A percentile compares a stretch with the other conserved stretches of the same genome.
Evolutionary conservation across 2,329 filamentous ascomycete genomes (phyloP).

Genomic region (Furcasterigmium furcatum): DNA sequence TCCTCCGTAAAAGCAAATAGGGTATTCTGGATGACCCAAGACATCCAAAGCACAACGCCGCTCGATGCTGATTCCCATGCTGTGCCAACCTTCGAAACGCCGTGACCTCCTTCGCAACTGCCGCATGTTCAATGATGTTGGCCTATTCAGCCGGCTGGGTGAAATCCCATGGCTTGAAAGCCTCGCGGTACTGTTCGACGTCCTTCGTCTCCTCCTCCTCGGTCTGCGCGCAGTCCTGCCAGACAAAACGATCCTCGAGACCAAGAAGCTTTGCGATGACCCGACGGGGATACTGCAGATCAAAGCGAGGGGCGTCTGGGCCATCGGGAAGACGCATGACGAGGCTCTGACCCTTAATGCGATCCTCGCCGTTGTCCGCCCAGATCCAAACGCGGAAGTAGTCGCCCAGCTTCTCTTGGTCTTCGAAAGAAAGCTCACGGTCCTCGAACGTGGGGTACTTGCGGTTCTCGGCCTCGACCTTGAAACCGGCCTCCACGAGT

Average conservation of each 20-base stretch:
- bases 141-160: slow-evolving; percentile 30
- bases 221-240: slow-evolving; percentile 80
- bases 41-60: too few relatives aligned
- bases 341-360: slow-evolving; percentile 64
- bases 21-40: too few relatives aligned
- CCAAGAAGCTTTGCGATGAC: slow-evolving; percentile 86
- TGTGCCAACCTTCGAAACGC: too few relatives aligned
- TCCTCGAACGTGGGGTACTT: slow-evolving; percentile 49
- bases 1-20: too few relatives aligned
- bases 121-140: too few relatives aligned
- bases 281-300: slow-evolving; percentile 83
- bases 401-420: slow-evolving; percentile 45
- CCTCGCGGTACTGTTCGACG: slow-evolving; percentile 72
- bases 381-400: slow-evolving; percentile 85
- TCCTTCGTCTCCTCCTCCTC: slow-evolving; percentile 76
- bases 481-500: slow-evolving; percentile 84
- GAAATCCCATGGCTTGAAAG: slow-evolving; percentile 87
- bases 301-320: slow-evolving; percentile 55
- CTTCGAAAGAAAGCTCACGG: slow-evolving; percentile 45
- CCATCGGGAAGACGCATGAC: slow-evolving; percentile 70
- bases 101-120: too few relatives aligned
- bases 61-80: too few relatives aligned
- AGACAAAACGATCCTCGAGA: slow-evolving; percentile 74
- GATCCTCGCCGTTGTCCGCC: slow-evolving; percentile 52
- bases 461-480: slow-evolving; percentile 78